A percentile compares a stretch with the other conserved stretches of the same genome.
Evolutionary conservation across 192 early-diverging fungal genomes (phyloP).

Genomic region (Podila minutissima): DNA sequence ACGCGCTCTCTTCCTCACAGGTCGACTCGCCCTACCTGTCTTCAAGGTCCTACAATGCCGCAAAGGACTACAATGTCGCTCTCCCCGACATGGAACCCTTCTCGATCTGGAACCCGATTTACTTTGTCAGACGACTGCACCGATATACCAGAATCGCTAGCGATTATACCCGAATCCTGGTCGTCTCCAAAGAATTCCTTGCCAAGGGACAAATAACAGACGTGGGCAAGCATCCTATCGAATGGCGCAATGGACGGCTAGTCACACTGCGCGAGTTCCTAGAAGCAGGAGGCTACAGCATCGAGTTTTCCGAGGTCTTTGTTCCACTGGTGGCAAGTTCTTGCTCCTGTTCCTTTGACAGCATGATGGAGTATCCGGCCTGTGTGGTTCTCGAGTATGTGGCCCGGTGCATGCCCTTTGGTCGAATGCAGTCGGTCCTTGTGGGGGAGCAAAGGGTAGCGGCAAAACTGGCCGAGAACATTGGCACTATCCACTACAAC

Average conservation of each 20-base stretch:
- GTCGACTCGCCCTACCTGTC: constrained; percentile 37
- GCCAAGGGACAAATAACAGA: constrained; percentile 40
- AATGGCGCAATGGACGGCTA: constrained; percentile 42
- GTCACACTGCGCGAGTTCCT: constrained; percentile 39
- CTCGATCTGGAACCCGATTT: constrained; percentile 41
- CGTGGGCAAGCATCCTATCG: constrained; percentile 42
- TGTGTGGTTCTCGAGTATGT: constrained; percentile 49
- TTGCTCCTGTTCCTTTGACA: constrained; percentile 55
- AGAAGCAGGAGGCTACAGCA: constrained; percentile 40
- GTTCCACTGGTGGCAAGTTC: constrained; percentile 45
- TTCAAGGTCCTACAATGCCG: constrained; percentile 40
- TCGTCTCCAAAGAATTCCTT: constrained; percentile 47
- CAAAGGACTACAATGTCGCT: constrained; percentile 33
- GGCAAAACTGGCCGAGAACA: constrained; percentile 39
- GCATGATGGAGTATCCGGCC: constrained; percentile 50
- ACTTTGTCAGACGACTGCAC: constrained; percentile 39
- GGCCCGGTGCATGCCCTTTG: constrained; percentile 50
- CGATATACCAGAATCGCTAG: constrained; percentile 46
- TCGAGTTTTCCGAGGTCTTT: constrained; percentile 48
- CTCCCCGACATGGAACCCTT: constrained; percentile 38
- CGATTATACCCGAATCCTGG: constrained; percentile 39
- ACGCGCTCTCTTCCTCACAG: constrained; percentile 3
- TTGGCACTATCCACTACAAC: constrained; percentile 39
- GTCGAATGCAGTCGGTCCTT: constrained; percentile 43
- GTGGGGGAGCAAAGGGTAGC: constrained; percentile 40